Evolutionary conservation across 345 rosid species (phyloP).

Genomic region (Syzygium oleosum): DNA sequence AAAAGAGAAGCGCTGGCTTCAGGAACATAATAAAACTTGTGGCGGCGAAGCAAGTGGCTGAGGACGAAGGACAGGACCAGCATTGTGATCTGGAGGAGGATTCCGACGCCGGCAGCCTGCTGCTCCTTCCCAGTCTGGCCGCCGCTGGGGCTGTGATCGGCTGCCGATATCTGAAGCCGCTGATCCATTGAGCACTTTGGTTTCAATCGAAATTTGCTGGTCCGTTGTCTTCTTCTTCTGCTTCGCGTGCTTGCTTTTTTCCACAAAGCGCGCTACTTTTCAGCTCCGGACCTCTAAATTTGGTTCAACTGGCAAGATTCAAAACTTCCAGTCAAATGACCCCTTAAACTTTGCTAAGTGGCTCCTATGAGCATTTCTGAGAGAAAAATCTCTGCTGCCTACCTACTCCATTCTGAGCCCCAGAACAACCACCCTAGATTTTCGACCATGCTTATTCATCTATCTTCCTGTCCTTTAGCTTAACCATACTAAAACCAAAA

Average conservation of each 20-base stretch:
- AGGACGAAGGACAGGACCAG: constrained; percentile 97
- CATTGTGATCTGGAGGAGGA: constrained; percentile 99
- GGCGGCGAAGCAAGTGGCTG: constrained; percentile 96
- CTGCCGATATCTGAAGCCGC: constrained; percentile 5
- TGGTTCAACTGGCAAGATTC: not conserved
- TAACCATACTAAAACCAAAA: not conserved
- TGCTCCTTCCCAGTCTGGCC: constrained; percentile 58
- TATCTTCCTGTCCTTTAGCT: not conserved
- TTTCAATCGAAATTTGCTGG: not conserved
- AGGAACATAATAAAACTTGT: constrained; percentile 86
- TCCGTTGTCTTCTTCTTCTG: not conserved
- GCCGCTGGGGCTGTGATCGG: not conserved
- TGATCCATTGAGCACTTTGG: not conserved
- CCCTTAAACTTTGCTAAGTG: too few species aligned
- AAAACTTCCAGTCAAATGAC: too few species aligned
- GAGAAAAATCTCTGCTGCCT: too few species aligned
- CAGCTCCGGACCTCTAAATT: not conserved
- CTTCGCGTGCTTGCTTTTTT: not conserved
- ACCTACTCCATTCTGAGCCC: too few species aligned
- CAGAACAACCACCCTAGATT: too few species aligned
- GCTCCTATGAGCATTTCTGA: too few species aligned
- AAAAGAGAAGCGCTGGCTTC: constrained; percentile 99
- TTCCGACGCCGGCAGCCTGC: constrained; percentile 97
- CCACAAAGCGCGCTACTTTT: not conserved
- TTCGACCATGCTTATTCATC: too few species aligned